Evolutionary conservation across 331 rosid genomes (phyloP).

Genomic region (Cucumis variabilis): DNA sequence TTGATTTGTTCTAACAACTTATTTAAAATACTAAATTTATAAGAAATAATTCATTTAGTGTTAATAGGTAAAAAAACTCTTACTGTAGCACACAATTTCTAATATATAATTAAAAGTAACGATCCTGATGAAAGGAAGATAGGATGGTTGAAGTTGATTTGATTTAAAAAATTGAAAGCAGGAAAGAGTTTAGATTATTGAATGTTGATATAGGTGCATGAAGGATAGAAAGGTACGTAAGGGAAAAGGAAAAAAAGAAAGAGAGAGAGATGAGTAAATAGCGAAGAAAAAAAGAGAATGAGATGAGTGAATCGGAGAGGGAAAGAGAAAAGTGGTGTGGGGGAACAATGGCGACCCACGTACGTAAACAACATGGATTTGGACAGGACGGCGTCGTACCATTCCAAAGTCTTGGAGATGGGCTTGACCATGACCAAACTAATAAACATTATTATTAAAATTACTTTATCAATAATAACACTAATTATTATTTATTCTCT

Average conservation of each 20-base stretch:
- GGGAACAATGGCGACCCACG: conserved; percentile 7
- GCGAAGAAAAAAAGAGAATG: background rate
- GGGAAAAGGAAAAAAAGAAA: background rate
- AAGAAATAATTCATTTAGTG: too few species aligned
- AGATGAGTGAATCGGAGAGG: background rate
- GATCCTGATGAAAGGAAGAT: too few species aligned
- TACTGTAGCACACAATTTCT: too few species aligned
- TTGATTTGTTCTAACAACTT: background rate
- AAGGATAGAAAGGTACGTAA: background rate
- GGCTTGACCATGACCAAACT: conserved; percentile 25
- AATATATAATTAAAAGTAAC: too few species aligned
- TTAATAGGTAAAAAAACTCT: too few species aligned
- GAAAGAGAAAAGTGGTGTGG: background rate
- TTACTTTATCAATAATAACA: background rate
- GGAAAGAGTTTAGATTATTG: background rate
- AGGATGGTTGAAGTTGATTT: too few species aligned
- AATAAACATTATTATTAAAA: background rate
- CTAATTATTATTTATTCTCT: background rate
- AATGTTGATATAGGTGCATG: background rate
- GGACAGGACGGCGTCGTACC: conserved; percentile 25
- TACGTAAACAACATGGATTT: conserved; percentile 14
- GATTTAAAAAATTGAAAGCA: background rate
- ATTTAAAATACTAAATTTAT: too few species aligned
- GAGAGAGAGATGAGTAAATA: background rate
- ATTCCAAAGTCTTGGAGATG: conserved; percentile 9